These are phyloP conservation scores for Neurospora tetraspora DNA, from an alignment of 495 filamentous ascomycete species.

Conservation along the genomic window DNA sequence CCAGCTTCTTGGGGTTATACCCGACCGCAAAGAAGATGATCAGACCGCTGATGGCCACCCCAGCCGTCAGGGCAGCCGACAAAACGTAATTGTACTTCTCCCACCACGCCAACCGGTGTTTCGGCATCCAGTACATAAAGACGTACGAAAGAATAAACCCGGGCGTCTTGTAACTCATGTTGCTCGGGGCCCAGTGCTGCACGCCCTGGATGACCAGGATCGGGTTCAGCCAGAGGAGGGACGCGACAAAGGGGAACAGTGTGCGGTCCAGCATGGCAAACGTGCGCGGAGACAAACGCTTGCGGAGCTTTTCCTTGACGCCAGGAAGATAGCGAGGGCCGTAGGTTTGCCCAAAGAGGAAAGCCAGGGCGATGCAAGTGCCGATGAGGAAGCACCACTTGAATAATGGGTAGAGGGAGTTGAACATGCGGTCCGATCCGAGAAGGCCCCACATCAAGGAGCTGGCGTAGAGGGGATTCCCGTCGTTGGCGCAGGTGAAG, in stretches of 20 bases:
- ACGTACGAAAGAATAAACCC: constrained; percentile 21
- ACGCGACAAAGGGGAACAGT: constrained; percentile 18
- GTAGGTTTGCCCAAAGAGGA: constrained; percentile 18
- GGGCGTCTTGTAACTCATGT: constrained; percentile 23
- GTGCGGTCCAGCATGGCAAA: constrained; percentile 20
- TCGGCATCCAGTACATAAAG: constrained; percentile 21
- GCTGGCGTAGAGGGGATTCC: constrained; percentile 20
- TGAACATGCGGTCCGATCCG: constrained; percentile 30
- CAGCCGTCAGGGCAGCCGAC: constrained; percentile 23
- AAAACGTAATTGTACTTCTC: constrained; percentile 47
- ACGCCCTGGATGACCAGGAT: constrained; percentile 23
- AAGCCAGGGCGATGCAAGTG: constrained; percentile 19
- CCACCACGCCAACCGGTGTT: constrained; percentile 19
- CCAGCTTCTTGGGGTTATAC: constrained; percentile 38
- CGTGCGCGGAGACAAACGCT: constrained; percentile 8
- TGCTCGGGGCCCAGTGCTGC: constrained; percentile 24
- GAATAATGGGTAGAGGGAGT: constrained; percentile 24
- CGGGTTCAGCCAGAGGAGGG: constrained; percentile 21
- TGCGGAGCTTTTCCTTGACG: constrained; percentile 17
- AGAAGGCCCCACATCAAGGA: constrained; percentile 28
- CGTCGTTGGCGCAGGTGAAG: constrained; percentile 26
- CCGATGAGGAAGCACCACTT: constrained; percentile 34
- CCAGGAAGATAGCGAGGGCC: constrained; percentile 24
- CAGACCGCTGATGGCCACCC: constrained; percentile 25
- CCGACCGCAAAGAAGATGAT: constrained; percentile 52